These are phyloP conservation scores for Triticum timopheevii DNA, from an alignment of 176 grass and related monocot genomes.

Conservation along the genomic window DNA sequence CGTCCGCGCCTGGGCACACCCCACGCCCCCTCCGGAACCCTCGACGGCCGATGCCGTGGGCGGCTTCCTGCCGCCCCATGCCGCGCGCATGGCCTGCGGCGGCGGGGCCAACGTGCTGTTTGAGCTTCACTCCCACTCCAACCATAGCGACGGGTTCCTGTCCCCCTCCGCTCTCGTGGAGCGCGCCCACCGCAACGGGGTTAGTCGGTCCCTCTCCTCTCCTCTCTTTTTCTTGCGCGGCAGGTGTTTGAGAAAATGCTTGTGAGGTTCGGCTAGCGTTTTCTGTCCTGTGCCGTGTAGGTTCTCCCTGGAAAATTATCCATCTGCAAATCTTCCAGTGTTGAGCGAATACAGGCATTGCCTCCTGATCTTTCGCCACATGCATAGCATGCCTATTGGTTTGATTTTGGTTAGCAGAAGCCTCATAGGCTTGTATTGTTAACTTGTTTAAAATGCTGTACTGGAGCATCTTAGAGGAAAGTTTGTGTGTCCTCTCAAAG, in stretches of 20 bases:
- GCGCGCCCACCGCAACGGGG: slow-evolving; percentile 77
- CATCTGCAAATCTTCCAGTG: not conserved
- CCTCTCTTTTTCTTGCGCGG: not conserved
- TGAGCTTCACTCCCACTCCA: slow-evolving; percentile 90
- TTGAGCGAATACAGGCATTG: not conserved
- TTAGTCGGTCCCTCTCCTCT: not conserved
- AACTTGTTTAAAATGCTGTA: not conserved
- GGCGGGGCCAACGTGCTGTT: slow-evolving; percentile 52
- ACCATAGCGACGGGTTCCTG: slow-evolving; percentile 84
- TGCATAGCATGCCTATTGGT: not conserved
- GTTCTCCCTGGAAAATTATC: not conserved
- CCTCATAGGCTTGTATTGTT: not conserved
- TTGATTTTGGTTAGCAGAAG: not conserved
- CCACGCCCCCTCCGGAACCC: not conserved
- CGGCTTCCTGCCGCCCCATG: slow-evolving; percentile 57
- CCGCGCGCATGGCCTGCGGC: slow-evolving; percentile 18
- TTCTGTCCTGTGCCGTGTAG: not conserved
- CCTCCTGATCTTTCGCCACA: not conserved
- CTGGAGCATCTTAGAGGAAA: not conserved
- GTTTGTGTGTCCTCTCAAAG: not conserved
- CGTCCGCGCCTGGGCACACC: slow-evolving; percentile 64
- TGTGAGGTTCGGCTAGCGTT: not conserved
- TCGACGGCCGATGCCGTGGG: slow-evolving; percentile 20
- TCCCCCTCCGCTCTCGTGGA: slow-evolving; percentile 84
- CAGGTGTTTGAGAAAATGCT: slow-evolving; percentile 37